Percentiles rank a stretch among this genome's conserved stretches.
phyloP scores from a whole-genome alignment of 768 basidiomycete species.

The Tylopilus intermedius region DNA sequence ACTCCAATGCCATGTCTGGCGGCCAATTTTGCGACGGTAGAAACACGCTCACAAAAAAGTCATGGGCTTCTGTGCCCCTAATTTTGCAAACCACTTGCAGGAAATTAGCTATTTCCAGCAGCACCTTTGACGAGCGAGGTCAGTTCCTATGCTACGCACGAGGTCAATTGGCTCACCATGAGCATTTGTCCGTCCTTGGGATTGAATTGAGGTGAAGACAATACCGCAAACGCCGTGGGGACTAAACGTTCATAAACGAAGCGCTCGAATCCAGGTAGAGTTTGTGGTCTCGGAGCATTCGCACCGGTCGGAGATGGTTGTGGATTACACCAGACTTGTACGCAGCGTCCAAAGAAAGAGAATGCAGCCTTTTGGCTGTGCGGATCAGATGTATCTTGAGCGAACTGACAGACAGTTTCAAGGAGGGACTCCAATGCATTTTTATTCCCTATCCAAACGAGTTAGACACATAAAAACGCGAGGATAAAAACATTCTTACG shows the following conservation, averaged over 20 bases:
- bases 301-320: slow-evolving; percentile 30
- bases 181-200: slow-evolving; percentile 83
- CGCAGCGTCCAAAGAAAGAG: slow-evolving; percentile 66
- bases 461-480: not conserved
- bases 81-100: slow-evolving; percentile 74
- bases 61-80: slow-evolving; percentile 76
- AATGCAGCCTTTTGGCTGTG: slow-evolving; percentile 75
- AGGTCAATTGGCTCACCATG: slow-evolving; percentile 48
- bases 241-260: slow-evolving; percentile 87
- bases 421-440: slow-evolving; percentile 67
- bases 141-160: not conserved
- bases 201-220: slow-evolving; percentile 76
- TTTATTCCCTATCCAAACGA: slow-evolving; percentile 49
- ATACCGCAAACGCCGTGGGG: slow-evolving; percentile 76
- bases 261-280: slow-evolving; percentile 84
- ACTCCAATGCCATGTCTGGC: slow-evolving; percentile 66
- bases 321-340: slow-evolving; percentile 64
- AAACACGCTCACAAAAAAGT: slow-evolving; percentile 73
- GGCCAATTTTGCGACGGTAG: slow-evolving; percentile 91
- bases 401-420: slow-evolving; percentile 64
- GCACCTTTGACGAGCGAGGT: slow-evolving; percentile 47
- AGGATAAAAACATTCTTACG: slow-evolving; percentile 45
- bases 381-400: slow-evolving; percentile 73
- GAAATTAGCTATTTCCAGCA: slow-evolving; percentile 84
- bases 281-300: slow-evolving; percentile 30